Conservation (phyloP, 1,284 basidiomycete species). For the Mycena citricolor region DNA sequence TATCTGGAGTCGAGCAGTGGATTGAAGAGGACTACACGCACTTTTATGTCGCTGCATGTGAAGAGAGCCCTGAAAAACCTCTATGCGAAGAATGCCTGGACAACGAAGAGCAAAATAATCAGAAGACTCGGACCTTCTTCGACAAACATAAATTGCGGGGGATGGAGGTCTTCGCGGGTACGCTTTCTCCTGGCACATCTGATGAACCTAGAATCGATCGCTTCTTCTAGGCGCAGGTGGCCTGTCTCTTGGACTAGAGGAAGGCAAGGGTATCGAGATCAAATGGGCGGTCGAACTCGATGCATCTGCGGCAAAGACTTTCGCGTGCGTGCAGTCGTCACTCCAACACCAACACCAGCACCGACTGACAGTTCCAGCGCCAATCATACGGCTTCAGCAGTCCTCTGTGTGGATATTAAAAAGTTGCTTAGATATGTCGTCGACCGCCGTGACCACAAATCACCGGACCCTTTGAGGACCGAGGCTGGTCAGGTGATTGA, state of each 20-base stretch:
- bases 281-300: slow-evolving; percentile 13
- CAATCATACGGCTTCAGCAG: slow-evolving; percentile 12
- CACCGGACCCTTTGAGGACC: not conserved
- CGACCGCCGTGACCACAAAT: slow-evolving; percentile 1
- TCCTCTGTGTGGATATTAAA: slow-evolving; percentile 12
- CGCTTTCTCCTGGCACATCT: not conserved
- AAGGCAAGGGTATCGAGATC: slow-evolving; percentile 2
- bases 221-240: slow-evolving; percentile 16
- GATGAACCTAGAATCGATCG: not conserved
- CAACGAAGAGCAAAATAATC: not conserved
- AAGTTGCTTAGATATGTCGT: slow-evolving; percentile 2
- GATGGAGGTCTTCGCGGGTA: slow-evolving; percentile 14
- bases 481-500: slow-evolving; percentile 1
- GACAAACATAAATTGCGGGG: not conserved
- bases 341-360: too few relatives aligned
- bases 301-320: slow-evolving; percentile 12
- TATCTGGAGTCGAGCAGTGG: not conserved
- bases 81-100: not conserved
- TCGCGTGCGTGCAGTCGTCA: slow-evolving; percentile 7
- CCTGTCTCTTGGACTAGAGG: slow-evolving; percentile 11
- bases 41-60: not conserved
- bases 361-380: too few relatives aligned
- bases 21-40: not conserved
- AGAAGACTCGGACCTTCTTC: not conserved
- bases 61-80: not conserved